Evolutionary conservation across 257 asterid genomes (phyloP), one percentile per base, ranked within the genome.

Genomic region (Osmanthus fragrans): DNA sequence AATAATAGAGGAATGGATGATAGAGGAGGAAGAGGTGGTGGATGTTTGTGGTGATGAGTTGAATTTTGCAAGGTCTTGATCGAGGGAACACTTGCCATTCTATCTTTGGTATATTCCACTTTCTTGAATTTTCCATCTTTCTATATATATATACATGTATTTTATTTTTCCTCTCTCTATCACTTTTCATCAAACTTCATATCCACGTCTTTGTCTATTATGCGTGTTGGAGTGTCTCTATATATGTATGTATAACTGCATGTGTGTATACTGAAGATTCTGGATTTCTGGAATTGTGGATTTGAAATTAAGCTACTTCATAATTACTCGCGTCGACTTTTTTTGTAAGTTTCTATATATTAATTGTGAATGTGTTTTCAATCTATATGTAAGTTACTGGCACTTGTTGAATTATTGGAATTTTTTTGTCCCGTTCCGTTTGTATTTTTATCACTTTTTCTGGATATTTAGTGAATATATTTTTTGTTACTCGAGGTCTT

Each of bases 21-120:
- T 70, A 89, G 97, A 84, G 97, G 90, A 69, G 83, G 84, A 1
- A 32, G 81, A 12, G 90, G 85, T 69, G 92, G 89, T 79, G 96
- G 97, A 81, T 91, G 56, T 95, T 91, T 60, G 97, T 95, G 65
- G 99, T 97, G 7, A 96, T 91, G 70, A 82, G 97, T 85, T 92
- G 98, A 77, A 95, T 95, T 77, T 92, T 98, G 33, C 99, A 88
- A 71, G 94, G 98, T 25, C 90, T 94, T 72, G 96, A 94, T 80
- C 91, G 95, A 67, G 93, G 92, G 74, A 87, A 77, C 83, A 83
- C 96, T 76, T 95, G 95, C 79, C 96, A 95, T 86, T 89, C 97
- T 71, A 80, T 90, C 81, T 90, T 95, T 72, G 97, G 99, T 93
- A 88, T 75, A 67, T 51, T 80, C 74, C 60, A 42, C 68, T 80